Percentiles rank a stretch among this genome's conserved stretches.
Evolutionary conservation across 345 rosid genomes (phyloP).

Genomic region (Eucalyptus sp.): DNA sequence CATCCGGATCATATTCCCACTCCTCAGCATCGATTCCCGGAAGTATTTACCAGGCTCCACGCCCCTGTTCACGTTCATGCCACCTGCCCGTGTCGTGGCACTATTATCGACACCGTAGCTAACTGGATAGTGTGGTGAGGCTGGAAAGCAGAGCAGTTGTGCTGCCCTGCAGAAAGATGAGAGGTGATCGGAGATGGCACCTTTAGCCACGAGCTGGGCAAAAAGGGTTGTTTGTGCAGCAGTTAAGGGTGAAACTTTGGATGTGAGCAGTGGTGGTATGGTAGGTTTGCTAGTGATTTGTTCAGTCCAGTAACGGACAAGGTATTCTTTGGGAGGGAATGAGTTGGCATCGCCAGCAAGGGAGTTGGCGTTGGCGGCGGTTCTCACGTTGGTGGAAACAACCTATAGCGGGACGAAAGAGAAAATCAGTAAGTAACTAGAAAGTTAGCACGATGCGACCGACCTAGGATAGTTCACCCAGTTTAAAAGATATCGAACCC

Average conservation of each 20-base stretch:
- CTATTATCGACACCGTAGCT: constrained; percentile 1
- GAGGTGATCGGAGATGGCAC: constrained; percentile 40
- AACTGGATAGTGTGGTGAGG: constrained; percentile 33
- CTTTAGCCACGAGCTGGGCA: constrained; percentile 54
- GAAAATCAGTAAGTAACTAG: background rate
- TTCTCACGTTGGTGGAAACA: background rate
- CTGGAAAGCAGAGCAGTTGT: constrained; percentile 72
- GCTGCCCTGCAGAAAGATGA: constrained; percentile 73
- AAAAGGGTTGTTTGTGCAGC: constrained; percentile 54
- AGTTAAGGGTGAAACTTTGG: constrained; percentile 69
- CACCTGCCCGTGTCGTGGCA: constrained; percentile 1
- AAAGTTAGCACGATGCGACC: background rate
- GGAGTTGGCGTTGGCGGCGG: background rate
- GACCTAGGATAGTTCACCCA: background rate
- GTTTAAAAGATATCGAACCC: background rate
- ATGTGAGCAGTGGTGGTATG: constrained; percentile 39
- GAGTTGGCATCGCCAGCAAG: constrained; percentile 18
- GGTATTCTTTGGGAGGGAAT: constrained; percentile 53
- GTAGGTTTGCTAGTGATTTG: constrained; percentile 36
- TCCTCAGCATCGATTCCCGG: constrained; percentile 46
- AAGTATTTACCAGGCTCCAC: constrained; percentile 78
- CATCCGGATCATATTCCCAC: constrained; percentile 61
- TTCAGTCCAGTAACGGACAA: constrained; percentile 83
- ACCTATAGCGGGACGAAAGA: constrained; percentile 15
- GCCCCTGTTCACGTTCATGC: constrained; percentile 46